Evolutionary conservation across 1,139 yeast species (phyloP).

Genomic region (Yarrowia galli): DNA sequence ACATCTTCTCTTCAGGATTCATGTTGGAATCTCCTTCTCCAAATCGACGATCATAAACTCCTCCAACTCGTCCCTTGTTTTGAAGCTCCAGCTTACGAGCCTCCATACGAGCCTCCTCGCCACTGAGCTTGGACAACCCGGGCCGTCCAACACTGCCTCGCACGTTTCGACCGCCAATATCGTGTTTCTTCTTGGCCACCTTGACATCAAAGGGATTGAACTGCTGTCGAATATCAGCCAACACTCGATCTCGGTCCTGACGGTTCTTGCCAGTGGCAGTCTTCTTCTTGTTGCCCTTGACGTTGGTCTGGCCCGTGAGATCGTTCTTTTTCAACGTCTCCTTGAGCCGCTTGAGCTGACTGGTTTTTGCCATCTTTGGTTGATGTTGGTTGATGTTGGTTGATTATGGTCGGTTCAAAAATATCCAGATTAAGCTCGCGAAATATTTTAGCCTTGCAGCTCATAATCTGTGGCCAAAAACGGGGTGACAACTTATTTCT

Average conservation of each 20-base stretch:
- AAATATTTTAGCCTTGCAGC: conserved; percentile 26
- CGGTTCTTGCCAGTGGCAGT: conserved; percentile 67
- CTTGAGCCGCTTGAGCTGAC: conserved; percentile 83
- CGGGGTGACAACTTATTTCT: too few species aligned
- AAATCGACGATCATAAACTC: conserved; percentile 83
- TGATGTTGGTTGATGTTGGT: too few species aligned
- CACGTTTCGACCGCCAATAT: conserved; percentile 63
- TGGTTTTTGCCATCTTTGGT: conserved; percentile 71
- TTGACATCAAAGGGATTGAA: conserved; percentile 91
- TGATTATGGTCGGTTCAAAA: background rate
- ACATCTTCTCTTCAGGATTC: conserved; percentile 90
- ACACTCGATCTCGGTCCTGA: conserved; percentile 64
- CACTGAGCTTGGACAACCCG: conserved; percentile 74
- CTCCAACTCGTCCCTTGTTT: conserved; percentile 75
- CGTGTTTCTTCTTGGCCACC: conserved; percentile 68
- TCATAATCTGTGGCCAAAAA: background rate
- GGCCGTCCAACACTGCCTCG: conserved; percentile 74
- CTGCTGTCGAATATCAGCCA: conserved; percentile 72
- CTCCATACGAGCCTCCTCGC: conserved; percentile 69
- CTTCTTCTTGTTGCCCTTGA: conserved; percentile 60
- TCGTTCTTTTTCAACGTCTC: conserved; percentile 80
- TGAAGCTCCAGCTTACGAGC: conserved; percentile 72
- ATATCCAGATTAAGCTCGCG: conserved; percentile 5
- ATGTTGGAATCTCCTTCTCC: conserved; percentile 81
- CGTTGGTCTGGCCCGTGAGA: conserved; percentile 79